Evolutionary conservation across 1,139 yeast species (phyloP).

Genomic region (Zygosaccharomyces sapae): DNA sequence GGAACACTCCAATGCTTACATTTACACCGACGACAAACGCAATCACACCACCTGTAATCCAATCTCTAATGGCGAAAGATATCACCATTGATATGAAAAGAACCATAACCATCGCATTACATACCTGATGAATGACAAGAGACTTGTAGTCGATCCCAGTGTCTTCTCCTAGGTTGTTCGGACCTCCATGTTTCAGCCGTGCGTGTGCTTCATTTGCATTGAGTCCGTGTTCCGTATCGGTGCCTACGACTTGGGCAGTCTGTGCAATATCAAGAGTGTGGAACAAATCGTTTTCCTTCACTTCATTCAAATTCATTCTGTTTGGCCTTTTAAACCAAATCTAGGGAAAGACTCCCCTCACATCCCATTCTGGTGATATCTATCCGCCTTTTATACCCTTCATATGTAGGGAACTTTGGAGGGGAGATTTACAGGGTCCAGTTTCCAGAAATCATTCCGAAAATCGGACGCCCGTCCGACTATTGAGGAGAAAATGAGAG

Average conservation of each 20-base stretch:
- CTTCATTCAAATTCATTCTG: neutral
- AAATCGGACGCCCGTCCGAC: neutral
- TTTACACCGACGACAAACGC: constrained; percentile 87
- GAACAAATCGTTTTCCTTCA: constrained; percentile 11
- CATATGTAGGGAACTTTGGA: neutral
- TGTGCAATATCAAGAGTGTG: constrained; percentile 53
- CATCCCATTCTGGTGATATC: neutral
- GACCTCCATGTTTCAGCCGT: constrained; percentile 58
- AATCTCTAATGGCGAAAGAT: constrained; percentile 84
- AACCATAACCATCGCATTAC: constrained; percentile 84
- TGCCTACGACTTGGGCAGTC: constrained; percentile 55
- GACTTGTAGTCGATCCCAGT: constrained; percentile 51
- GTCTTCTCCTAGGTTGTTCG: constrained; percentile 34
- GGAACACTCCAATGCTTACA: constrained; percentile 91
- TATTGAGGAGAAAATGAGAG: neutral
- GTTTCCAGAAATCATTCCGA: neutral
- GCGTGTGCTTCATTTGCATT: constrained; percentile 63
- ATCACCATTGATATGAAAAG: constrained; percentile 83
- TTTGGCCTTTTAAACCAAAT: neutral
- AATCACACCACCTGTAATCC: constrained; percentile 89
- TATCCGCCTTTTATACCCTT: neutral
- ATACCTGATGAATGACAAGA: constrained; percentile 76
- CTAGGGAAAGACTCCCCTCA: neutral
- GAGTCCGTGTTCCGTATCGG: constrained; percentile 60
- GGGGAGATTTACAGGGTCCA: constrained; percentile 4